These are phyloP conservation scores for Tricholoma saponaceum DNA, from an alignment of 768 basidiomycete genomes.

Conservation along the genomic window DNA sequence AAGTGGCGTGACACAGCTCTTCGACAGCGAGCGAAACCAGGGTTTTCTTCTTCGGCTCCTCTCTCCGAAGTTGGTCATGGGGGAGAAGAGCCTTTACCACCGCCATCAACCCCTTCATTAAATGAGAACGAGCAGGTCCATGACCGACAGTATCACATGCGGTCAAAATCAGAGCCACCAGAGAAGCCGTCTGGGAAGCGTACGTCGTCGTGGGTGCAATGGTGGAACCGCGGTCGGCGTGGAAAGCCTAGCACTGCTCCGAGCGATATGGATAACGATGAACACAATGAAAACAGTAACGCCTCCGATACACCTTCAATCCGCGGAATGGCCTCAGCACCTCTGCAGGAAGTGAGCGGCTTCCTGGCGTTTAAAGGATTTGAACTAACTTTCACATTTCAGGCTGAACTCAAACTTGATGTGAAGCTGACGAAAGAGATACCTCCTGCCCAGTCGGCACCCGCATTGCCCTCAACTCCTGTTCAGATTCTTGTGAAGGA, in stretches of 20 bases:
- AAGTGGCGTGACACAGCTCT: conserved; percentile 58
- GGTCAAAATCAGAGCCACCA: conserved; percentile 39
- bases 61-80: conserved; percentile 29
- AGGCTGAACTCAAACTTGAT: conserved; percentile 1
- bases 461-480: conserved; percentile 46
- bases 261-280: conserved; percentile 8
- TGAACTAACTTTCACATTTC: not conserved
- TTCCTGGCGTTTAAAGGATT: not conserved
- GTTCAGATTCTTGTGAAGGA: conserved; percentile 25
- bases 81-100: conserved; percentile 13
- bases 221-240: conserved; percentile 72
- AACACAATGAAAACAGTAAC: not conserved
- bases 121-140: conserved; percentile 19
- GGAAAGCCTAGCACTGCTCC: conserved; percentile 18
- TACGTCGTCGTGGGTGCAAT: conserved; percentile 73
- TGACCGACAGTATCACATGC: conserved; percentile 19
- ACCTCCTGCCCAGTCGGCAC: conserved; percentile 30
- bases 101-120: conserved; percentile 20
- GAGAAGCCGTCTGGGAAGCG: conserved; percentile 32
- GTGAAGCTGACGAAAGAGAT: conserved; percentile 14
- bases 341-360: conserved; percentile 14
- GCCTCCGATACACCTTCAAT: conserved; percentile 11
- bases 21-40: conserved; percentile 17
- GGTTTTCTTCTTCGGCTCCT: conserved; percentile 31
- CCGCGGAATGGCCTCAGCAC: conserved; percentile 24